Conservation (phyloP, 1,139 yeast species). For the Kodamaea sp. region DNA sequence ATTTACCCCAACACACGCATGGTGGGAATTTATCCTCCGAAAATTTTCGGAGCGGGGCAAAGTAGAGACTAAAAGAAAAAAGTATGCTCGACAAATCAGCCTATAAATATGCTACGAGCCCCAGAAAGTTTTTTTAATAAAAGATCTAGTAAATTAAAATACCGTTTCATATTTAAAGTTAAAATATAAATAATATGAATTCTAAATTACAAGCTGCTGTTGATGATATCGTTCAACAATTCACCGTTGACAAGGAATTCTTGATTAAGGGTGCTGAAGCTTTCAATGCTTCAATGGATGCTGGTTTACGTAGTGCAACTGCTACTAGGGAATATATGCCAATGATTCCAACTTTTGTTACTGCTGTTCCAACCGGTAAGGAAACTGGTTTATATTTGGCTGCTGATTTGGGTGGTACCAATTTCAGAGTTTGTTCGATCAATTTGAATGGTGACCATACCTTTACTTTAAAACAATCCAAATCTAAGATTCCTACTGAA, state of each 20-base stretch:
- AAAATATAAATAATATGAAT: conserved; percentile 16
- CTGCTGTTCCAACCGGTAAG: conserved; percentile 73
- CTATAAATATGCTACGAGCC: no score
- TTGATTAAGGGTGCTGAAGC: conserved; percentile 58
- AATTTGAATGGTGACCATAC: conserved; percentile 76
- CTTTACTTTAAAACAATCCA: conserved; percentile 65
- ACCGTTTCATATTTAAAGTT: no score
- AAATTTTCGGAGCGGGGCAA: neutral
- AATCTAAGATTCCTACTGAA: conserved; percentile 69
- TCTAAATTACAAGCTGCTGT: conserved; percentile 32
- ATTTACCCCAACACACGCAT: neutral
- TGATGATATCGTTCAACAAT: conserved; percentile 51
- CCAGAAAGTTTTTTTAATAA: no score
- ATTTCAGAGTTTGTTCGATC: conserved; percentile 86
- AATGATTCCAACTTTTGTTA: conserved; percentile 86
- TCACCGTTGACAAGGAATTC: conserved; percentile 49
- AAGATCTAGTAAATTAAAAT: no score
- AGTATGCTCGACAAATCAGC: no score
- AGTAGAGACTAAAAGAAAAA: no score
- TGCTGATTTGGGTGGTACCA: conserved; percentile 86
- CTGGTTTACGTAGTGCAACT: conserved; percentile 46
- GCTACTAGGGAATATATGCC: conserved; percentile 58
- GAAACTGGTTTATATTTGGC: conserved; percentile 78
- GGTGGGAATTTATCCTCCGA: conserved; percentile 11
- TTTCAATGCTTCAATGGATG: conserved; percentile 59